Evolutionary conservation across 2,329 filamentous ascomycete species (phyloP), one percentile per base, ranked within the genome.

Genomic region (Furcasterigmium furcatum): DNA sequence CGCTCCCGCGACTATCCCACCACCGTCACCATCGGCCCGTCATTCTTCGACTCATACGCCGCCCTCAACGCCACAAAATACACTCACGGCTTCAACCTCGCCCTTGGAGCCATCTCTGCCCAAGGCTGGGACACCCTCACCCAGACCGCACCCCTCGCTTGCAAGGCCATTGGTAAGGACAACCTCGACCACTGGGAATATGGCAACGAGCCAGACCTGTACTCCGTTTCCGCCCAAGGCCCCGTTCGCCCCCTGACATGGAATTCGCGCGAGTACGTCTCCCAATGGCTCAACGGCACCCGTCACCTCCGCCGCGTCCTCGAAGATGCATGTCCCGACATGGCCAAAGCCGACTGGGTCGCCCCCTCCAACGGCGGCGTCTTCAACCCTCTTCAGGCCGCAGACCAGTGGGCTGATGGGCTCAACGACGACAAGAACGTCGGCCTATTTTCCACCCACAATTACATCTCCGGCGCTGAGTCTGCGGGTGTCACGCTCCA

Each of bases 171-270:
- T 1, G 63, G 67, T 3, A n/a, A n/a, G n/a, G 73, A 71, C 6
- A 77, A 71, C 44, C 62, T 84, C 6, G 70, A 78, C 21, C 65
- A 67, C 50, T 85, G 78, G 78, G 79, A 82, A 55, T 78, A 84
- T 52, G 82, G 83, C 32, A 85, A 85, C 54, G 81, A 85, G 58
- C 79, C 80, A 0, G 80, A 85, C 58, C 61, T 84, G 8, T 85
- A 66, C 59, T 72, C 74, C 16, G 74, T 71, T 2, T 76, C 73
- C 18, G 59, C 71, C 3, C 76, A 79, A 50, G 72, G 74, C 1
- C 63, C 69, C 1, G 72, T 80, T 18, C 63, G 80, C n/a, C 73
- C 79, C 1, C 22, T 65, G 0, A 64, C 56, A 22, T 85, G 77
- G 72, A 73, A 71, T 45, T 81, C 84, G 55, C 61, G 59, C 14